Conservation (phyloP, 2,329 filamentous ascomycete species). For the Nannizziopsis barbatae region DNA sequence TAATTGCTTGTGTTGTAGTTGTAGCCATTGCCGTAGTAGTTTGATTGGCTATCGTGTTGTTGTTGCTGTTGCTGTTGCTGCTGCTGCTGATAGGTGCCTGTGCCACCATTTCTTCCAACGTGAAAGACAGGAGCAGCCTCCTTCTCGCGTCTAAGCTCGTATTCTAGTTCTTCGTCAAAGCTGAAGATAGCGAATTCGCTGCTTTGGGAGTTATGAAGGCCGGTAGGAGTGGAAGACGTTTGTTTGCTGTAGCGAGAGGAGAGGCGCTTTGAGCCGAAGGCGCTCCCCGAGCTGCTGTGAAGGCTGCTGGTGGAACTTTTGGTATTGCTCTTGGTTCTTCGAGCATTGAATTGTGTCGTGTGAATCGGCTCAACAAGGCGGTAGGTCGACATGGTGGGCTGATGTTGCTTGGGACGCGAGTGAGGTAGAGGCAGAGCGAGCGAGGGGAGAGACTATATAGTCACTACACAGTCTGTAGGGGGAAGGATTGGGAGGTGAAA, state of each 20-base stretch:
- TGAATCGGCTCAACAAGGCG: slow-evolving; percentile 53
- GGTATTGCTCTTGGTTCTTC: slow-evolving; percentile 40
- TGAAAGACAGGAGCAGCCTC: slow-evolving; percentile 51
- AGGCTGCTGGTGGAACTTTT: slow-evolving; percentile 47
- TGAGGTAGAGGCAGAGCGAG: not conserved
- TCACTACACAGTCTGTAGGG: too few relatives aligned
- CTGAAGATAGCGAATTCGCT: slow-evolving; percentile 51
- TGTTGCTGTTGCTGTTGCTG: slow-evolving; percentile 45
- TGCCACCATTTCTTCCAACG: slow-evolving; percentile 49
- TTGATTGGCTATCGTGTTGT: slow-evolving; percentile 7
- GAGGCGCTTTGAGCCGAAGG: slow-evolving; percentile 30
- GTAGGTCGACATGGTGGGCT: slow-evolving; percentile 35
- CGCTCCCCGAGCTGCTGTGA: slow-evolving; percentile 42
- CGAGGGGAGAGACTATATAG: not conserved
- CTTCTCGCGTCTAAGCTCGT: slow-evolving; percentile 42
- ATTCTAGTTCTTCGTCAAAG: slow-evolving; percentile 55
- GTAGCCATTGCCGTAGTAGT: slow-evolving; percentile 5
- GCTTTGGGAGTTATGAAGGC: slow-evolving; percentile 38
- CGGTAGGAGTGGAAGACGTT: slow-evolving; percentile 42
- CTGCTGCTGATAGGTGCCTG: not conserved
- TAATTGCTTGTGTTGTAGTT: slow-evolving; percentile 18
- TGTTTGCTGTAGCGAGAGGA: slow-evolving; percentile 33
- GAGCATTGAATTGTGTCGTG: slow-evolving; percentile 42
- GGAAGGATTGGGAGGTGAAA: too few relatives aligned
- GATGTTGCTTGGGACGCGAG: not conserved